These are phyloP conservation scores for Bipolaris sorokiniana DNA, from an alignment of 2,329 filamentous ascomycete species.

Conservation along the genomic window DNA sequence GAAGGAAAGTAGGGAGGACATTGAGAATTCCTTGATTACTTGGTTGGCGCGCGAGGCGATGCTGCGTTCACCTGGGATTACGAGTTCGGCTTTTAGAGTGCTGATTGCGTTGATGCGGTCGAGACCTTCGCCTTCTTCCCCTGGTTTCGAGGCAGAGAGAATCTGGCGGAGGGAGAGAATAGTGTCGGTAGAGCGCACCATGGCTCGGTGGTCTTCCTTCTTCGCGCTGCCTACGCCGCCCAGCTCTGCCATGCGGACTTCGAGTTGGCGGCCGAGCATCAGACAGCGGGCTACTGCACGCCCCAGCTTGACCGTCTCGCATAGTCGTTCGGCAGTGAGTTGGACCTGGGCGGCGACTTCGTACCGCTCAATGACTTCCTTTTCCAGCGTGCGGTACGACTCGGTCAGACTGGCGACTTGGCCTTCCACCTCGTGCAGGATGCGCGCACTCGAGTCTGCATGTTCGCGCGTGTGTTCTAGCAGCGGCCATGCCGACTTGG, in stretches of 20 bases:
- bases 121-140: slow-evolving; percentile 79
- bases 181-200: slow-evolving; percentile 83
- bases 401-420: slow-evolving; percentile 82
- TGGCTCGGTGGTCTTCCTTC: slow-evolving; percentile 75
- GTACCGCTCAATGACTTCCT: slow-evolving; percentile 84
- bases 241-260: slow-evolving; percentile 80
- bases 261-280: slow-evolving; percentile 81
- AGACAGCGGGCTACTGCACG: slow-evolving; percentile 79
- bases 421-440: slow-evolving; percentile 77
- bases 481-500: slow-evolving; percentile 79
- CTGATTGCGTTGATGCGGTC: slow-evolving; percentile 74
- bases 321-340: slow-evolving; percentile 76
- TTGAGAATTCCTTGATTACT: slow-evolving; percentile 81
- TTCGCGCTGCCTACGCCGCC: slow-evolving; percentile 55
- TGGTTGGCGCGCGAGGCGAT: slow-evolving; percentile 78
- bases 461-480: slow-evolving; percentile 78
- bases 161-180: slow-evolving; percentile 77
- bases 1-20: slow-evolving; percentile 62
- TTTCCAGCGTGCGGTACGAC: slow-evolving; percentile 83
- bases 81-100: slow-evolving; percentile 71
- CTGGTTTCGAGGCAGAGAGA: slow-evolving; percentile 68
- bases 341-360: slow-evolving; percentile 84
- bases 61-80: slow-evolving; percentile 74
- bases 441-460: slow-evolving; percentile 71
- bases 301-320: slow-evolving; percentile 78